Conservation (phyloP, 2,329 filamentous ascomycete species). For the Arthroderma uncinatum region DNA sequence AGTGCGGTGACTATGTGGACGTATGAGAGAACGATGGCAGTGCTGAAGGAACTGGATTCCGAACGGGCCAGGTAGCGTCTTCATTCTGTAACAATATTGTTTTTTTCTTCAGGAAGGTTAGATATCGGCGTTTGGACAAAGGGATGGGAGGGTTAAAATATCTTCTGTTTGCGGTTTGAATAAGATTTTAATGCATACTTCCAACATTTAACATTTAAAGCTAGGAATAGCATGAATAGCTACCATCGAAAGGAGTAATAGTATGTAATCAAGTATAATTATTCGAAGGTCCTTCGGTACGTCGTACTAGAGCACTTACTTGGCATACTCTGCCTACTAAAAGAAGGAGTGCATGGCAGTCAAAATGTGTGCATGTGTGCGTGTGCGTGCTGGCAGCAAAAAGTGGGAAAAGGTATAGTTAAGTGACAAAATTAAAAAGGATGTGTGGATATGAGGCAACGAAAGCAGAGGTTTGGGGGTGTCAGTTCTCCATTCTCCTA, state of each 20-base stretch:
- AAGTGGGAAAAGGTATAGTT: constrained; percentile 1
- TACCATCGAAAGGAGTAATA: background rate
- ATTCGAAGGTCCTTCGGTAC: background rate
- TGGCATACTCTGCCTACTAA: background rate
- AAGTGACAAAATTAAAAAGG: constrained; percentile 3
- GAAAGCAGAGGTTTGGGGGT: background rate
- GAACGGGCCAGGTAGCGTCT: background rate
- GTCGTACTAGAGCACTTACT: background rate
- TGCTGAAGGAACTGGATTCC: constrained; percentile 36
- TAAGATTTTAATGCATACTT: background rate
- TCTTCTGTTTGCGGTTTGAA: background rate
- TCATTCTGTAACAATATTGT: background rate
- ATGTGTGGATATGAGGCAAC: background rate
- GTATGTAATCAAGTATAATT: background rate
- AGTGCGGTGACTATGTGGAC: constrained; percentile 93
- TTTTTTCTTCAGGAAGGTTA: background rate
- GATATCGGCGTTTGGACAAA: background rate
- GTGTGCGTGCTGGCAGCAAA: background rate
- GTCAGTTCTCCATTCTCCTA: constrained; percentile 3
- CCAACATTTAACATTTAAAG: background rate
- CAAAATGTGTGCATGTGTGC: background rate
- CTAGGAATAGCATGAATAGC: background rate
- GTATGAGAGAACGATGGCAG: constrained; percentile 63
- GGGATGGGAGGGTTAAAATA: background rate
- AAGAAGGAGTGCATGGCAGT: background rate